Percentiles rank a stretch among this genome's conserved stretches.
Conservation (phyloP, 2,329 filamentous ascomycete species). For the Phoma sp. region DNA sequence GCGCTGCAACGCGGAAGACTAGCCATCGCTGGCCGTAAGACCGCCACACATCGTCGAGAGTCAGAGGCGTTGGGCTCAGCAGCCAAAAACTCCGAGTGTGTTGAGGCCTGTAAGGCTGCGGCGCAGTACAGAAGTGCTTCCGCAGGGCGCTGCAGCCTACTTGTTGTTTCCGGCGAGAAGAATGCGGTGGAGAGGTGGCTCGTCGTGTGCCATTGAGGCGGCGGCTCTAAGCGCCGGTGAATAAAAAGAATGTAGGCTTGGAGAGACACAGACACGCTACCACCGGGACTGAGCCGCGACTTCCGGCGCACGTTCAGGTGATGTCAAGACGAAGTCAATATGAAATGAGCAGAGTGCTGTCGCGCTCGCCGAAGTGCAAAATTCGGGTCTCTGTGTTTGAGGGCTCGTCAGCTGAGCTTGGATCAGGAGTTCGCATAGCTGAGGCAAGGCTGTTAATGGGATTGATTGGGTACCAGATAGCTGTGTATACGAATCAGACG, state of each 20-base stretch:
- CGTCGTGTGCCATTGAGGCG: constrained; percentile 5
- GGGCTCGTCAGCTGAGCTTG: constrained; percentile 14
- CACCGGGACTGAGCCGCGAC: constrained; percentile 4
- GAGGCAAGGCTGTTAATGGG: constrained; percentile 10
- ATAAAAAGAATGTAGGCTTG: constrained; percentile 1
- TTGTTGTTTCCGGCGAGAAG: constrained; percentile 11
- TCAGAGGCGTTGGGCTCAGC: not conserved
- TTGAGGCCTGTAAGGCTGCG: not conserved
- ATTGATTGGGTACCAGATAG: constrained; percentile 12
- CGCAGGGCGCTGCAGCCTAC: constrained; percentile 2
- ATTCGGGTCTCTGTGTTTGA: not conserved
- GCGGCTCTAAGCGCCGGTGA: constrained; percentile 10
- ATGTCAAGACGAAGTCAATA: not conserved
- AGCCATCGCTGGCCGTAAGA: too few relatives aligned
- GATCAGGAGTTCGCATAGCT: constrained; percentile 12
- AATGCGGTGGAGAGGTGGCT: constrained; percentile 5
- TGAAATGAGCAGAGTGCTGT: not conserved
- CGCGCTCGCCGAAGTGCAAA: not conserved
- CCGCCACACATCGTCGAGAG: not conserved
- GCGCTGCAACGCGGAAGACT: too few relatives aligned
- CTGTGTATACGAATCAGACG: not conserved
- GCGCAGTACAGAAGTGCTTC: constrained; percentile 3
- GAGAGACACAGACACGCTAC: not conserved
- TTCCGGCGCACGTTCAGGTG: constrained; percentile 1
- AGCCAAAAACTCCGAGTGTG: not conserved